A percentile compares a stretch with the other conserved stretches of the same genome.
These are phyloP conservation scores for Orbilia javanica DNA, from an alignment of 2,329 filamentous ascomycete species.

Conservation along the genomic window DNA sequence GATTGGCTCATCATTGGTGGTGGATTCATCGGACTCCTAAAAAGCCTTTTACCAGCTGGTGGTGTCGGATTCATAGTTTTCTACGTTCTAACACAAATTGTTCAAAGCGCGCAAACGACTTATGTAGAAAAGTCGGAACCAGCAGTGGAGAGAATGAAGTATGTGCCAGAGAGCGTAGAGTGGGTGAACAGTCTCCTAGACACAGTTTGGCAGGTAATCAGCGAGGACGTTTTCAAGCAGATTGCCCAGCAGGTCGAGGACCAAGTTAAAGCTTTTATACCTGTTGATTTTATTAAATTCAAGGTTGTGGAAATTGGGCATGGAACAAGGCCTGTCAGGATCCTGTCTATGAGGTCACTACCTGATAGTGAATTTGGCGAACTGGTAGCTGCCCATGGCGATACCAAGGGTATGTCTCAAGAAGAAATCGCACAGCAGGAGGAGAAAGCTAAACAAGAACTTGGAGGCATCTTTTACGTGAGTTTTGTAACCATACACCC, in stretches of 20 bases:
- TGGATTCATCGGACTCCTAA: conserved; percentile 44
- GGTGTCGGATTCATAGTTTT: conserved; percentile 44
- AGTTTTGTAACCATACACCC: too few species aligned
- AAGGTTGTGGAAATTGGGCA: conserved; percentile 95
- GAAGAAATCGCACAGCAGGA: conserved; percentile 64
- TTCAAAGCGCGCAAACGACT: conserved; percentile 29
- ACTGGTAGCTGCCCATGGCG: conserved; percentile 48
- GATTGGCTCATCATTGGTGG: conserved; percentile 50
- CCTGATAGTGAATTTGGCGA: conserved; percentile 55
- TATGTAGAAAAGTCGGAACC: conserved; percentile 33
- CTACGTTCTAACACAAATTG: conserved; percentile 43
- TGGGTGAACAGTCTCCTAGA: conserved; percentile 93
- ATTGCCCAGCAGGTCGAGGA: conserved; percentile 93
- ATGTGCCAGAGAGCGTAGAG: conserved; percentile 64
- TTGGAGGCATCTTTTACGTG: conserved; percentile 56
- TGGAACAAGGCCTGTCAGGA: conserved; percentile 87
- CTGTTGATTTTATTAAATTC: conserved; percentile 69
- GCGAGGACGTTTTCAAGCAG: conserved; percentile 90
- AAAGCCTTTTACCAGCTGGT: conserved; percentile 45
- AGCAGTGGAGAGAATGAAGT: conserved; percentile 49
- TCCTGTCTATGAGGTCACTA: conserved; percentile 69
- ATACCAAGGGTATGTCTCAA: conserved; percentile 53
- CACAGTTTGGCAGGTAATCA: conserved; percentile 89
- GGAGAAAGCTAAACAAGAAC: conserved; percentile 76
- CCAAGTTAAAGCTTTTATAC: conserved; percentile 95